Conservation (phyloP, 192 early-diverging fungal species). For the Coemansia sp. region DNA sequence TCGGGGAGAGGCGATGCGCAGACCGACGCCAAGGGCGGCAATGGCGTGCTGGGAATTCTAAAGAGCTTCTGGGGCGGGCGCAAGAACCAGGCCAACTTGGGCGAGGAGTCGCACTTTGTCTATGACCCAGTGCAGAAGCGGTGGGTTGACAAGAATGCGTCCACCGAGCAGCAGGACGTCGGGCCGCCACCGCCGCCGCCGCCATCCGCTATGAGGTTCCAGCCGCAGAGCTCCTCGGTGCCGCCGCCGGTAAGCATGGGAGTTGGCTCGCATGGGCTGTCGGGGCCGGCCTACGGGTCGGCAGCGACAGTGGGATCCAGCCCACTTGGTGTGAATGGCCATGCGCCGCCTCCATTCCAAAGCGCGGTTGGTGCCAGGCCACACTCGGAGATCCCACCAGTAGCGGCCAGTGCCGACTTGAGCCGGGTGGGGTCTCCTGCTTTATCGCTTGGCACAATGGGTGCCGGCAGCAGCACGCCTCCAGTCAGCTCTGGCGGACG, state of each 20-base stretch:
- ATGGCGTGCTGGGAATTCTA: slow-evolving; percentile 48
- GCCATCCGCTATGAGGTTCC: slow-evolving; percentile 37
- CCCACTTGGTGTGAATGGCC: neutral
- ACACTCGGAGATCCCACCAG: slow-evolving; percentile 10
- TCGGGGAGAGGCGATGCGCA: slow-evolving; percentile 13
- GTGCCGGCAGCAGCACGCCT: slow-evolving; percentile 6
- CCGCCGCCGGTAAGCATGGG: slow-evolving; percentile 4
- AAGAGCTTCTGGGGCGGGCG: slow-evolving; percentile 52
- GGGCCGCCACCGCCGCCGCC: slow-evolving; percentile 44
- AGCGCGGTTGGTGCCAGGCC: neutral
- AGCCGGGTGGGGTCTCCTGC: slow-evolving; percentile 38
- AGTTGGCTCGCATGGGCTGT: neutral
- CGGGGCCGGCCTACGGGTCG: neutral
- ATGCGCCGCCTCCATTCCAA: neutral
- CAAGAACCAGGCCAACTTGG: slow-evolving; percentile 78
- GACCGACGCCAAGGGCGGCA: slow-evolving; percentile 57
- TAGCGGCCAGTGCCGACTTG: slow-evolving; percentile 12
- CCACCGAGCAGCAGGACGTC: slow-evolving; percentile 22
- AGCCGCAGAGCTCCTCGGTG: slow-evolving; percentile 24
- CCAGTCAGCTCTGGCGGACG: slow-evolving; percentile 18
- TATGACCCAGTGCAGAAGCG: slow-evolving; percentile 83
- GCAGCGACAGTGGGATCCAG: slow-evolving; percentile 1
- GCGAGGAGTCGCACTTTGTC: slow-evolving; percentile 77
- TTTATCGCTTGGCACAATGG: slow-evolving; percentile 6
- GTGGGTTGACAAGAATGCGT: slow-evolving; percentile 69